Base-by-base conservation (phyloP, 1,284 basidiomycete genomes). In the Wolfiporia cocos region DNA sequence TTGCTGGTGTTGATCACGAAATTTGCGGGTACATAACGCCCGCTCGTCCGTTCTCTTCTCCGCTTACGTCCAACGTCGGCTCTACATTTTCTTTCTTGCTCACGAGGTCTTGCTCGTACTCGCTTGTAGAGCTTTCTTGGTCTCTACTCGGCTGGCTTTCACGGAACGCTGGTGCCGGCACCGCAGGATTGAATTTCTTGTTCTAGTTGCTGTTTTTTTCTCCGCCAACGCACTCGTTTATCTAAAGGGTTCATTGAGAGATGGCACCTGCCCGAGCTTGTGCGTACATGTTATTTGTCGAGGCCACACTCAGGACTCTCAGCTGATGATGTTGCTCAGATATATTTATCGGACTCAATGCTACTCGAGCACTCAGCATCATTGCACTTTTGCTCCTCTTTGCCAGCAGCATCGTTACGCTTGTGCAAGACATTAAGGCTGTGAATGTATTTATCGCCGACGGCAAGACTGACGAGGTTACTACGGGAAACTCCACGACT, bases 391-490 rank as follows among this genome's bases (percentile, higher is more conserved):
- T 90, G 34, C 73, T 85, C 42, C 77, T 91, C 4, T 82, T 93
- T 48, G 65, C 81, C 2, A 85, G 84, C 49, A 92, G 82, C 54
- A 80, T 93, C 48, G 66, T 86, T 39, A 83, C 85, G 21, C 77
- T 94, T 64, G 86, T 83, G 35, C 73, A 81, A 47, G 90, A 93
- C 57, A 68, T 91, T 56, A 75, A 87, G 53, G 86, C 88, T 2
- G 80, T 87, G 49, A 84, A 86, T 53, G 59, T 58, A 12, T 85
- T 83, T 58, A 62, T 72, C 29, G 66, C 59, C 34, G 71, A 63
- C 42, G 65, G 57, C 51, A 57, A 62, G 43, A 46, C 48, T 7
- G 41, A 60, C 37, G 53, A 52, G 39, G 60, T 62, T 37, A 34
- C 49, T 37, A 53, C 61, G 5, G 29, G 30, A 32, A 65, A 61